Evolutionary conservation across 2,329 filamentous ascomycete genomes (phyloP).

Genomic region (Fusarium sp.): DNA sequence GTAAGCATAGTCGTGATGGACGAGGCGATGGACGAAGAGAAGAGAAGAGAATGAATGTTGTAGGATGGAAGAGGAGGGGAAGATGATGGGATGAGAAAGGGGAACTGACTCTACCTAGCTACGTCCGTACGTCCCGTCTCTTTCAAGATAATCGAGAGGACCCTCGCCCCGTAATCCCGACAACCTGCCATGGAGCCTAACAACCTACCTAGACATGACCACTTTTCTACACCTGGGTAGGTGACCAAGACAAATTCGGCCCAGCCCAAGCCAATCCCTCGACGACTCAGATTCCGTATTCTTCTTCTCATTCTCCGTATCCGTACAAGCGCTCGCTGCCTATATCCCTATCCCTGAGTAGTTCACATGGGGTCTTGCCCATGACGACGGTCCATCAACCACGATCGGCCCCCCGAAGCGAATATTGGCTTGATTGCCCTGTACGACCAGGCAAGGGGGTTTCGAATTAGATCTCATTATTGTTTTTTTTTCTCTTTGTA

Average conservation of each 20-base stretch:
- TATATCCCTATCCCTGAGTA: not conserved
- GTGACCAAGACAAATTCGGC: slow-evolving; percentile 18
- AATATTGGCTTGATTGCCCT: slow-evolving; percentile 38
- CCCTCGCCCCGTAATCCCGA: slow-evolving; percentile 30
- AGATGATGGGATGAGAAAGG: slow-evolving; percentile 22
- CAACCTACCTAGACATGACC: not conserved
- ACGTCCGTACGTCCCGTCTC: not conserved
- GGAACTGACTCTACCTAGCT: slow-evolving; percentile 1
- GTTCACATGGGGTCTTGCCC: not conserved
- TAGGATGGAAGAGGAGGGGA: slow-evolving; percentile 3
- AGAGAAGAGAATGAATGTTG: not conserved
- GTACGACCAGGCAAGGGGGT: slow-evolving; percentile 30
- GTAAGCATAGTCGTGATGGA: slow-evolving; percentile 34
- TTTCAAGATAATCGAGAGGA: slow-evolving; percentile 9
- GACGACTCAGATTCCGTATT: slow-evolving; percentile 7
- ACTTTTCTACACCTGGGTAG: not conserved
- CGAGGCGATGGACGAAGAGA: not conserved
- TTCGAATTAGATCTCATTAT: slow-evolving; percentile 17
- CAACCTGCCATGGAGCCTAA: not conserved
- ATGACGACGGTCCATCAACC: slow-evolving; percentile 31
- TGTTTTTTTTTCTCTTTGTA: not conserved
- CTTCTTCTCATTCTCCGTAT: slow-evolving; percentile 12
- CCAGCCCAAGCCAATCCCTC: slow-evolving; percentile 1
- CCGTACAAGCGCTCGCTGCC: not conserved
- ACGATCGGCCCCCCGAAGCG: slow-evolving; percentile 1